Conservation (phyloP, 768 basidiomycete genomes). For the Cantharellus cinnabarinus region DNA sequence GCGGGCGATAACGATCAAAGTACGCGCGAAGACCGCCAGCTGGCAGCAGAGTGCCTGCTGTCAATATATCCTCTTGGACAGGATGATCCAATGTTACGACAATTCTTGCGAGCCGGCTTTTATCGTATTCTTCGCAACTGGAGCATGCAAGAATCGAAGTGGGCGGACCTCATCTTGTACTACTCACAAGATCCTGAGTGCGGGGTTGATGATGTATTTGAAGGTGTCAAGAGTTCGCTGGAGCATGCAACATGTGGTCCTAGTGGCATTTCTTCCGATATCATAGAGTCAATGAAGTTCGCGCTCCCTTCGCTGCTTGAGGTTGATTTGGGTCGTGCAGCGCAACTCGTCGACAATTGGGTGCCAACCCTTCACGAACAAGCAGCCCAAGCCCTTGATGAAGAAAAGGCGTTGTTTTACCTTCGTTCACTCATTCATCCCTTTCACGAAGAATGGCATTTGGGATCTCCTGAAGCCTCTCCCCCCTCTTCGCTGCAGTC, state of each 20-base stretch:
- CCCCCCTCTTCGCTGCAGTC: conserved; percentile 28
- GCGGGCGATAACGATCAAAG: conserved; percentile 51
- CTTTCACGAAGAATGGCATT: conserved; percentile 17
- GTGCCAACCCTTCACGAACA: conserved; percentile 42
- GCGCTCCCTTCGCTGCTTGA: conserved; percentile 39
- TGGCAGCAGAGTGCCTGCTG: conserved; percentile 83
- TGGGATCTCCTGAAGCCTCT: conserved; percentile 6
- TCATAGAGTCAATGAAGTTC: conserved; percentile 31
- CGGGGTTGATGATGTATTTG: conserved; percentile 38
- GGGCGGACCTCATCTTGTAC: conserved; percentile 52
- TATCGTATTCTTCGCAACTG: conserved; percentile 73
- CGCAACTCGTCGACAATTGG: conserved; percentile 47
- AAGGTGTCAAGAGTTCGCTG: conserved; percentile 44
- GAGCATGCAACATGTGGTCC: conserved; percentile 24
- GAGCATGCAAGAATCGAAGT: conserved; percentile 54
- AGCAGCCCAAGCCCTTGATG: conserved; percentile 35
- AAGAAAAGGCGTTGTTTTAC: conserved; percentile 50
- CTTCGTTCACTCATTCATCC: conserved; percentile 52
- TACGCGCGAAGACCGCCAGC: conserved; percentile 83
- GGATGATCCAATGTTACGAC: conserved; percentile 35
- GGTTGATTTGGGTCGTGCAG: conserved; percentile 42
- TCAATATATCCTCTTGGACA: conserved; percentile 81
- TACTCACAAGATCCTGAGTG: conserved; percentile 57
- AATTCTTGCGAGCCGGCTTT: conserved; percentile 75
- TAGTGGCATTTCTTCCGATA: conserved; percentile 35